These are phyloP conservation scores for Leccinum variicolor DNA, from an alignment of 768 basidiomycete genomes.

Conservation along the genomic window DNA sequence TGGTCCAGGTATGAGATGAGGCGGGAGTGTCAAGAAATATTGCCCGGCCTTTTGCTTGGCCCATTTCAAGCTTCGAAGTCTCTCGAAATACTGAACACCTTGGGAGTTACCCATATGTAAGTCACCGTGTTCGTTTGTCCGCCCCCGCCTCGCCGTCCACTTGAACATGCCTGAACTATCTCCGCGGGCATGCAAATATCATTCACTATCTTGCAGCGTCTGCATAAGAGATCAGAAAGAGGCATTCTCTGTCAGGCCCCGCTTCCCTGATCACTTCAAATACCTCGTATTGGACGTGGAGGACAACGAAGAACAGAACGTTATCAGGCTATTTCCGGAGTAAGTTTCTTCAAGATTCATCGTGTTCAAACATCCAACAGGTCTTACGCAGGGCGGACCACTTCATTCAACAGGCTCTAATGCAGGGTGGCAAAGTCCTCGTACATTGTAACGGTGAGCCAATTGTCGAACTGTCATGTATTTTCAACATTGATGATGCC, in stretches of 20 bases:
- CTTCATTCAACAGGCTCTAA: constrained; percentile 67
- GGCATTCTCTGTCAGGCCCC: constrained; percentile 83
- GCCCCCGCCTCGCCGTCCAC: background rate
- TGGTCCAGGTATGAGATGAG: constrained; percentile 84
- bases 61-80: constrained; percentile 89
- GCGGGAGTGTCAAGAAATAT: constrained; percentile 90
- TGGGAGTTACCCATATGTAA: constrained; percentile 84
- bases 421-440: constrained; percentile 65
- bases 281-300: constrained; percentile 85
- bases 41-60: constrained; percentile 77
- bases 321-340: constrained; percentile 88
- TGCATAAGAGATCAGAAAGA: constrained; percentile 89
- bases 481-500: background rate
- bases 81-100: constrained; percentile 57
- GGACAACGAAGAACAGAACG: constrained; percentile 93
- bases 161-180: background rate
- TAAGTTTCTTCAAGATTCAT: constrained; percentile 33
- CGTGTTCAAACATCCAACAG: background rate
- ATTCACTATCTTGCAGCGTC: constrained; percentile 44
- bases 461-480: background rate
- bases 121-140: background rate
- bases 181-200: background rate
- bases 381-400: constrained; percentile 54
- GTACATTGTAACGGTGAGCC: constrained; percentile 84
- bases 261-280: constrained; percentile 73